phyloP scores from a whole-genome alignment of 2,329 filamentous ascomycete species.

The Fusarium poae region DNA sequence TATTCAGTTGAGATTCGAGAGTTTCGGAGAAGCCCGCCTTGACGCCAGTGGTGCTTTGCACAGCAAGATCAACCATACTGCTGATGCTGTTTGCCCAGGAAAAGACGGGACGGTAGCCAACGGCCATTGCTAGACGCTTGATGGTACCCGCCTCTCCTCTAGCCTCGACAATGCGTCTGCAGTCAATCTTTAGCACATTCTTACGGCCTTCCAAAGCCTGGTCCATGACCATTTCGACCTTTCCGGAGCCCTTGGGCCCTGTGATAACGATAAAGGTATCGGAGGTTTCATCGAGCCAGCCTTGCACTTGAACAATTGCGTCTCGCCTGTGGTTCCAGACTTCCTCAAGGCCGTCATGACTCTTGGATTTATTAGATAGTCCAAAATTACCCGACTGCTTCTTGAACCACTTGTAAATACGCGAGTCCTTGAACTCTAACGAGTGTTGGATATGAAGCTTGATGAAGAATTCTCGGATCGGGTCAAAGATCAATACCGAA shows the following conservation, averaged over 20 bases:
- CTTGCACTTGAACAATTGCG: constrained; percentile 83
- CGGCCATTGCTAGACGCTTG: constrained; percentile 80
- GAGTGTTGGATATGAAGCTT: constrained; percentile 85
- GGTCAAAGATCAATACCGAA: constrained; percentile 92
- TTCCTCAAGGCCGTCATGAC: constrained; percentile 79
- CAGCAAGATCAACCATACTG: constrained; percentile 90
- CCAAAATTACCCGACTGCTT: constrained; percentile 71
- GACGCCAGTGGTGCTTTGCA: constrained; percentile 92
- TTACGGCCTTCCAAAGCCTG: constrained; percentile 82
- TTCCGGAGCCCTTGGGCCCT: constrained; percentile 90
- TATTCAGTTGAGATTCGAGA: constrained; percentile 86
- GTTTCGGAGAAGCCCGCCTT: constrained; percentile 97
- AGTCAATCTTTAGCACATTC: constrained; percentile 88
- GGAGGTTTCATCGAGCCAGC: constrained; percentile 87
- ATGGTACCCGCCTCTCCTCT: constrained; percentile 90
- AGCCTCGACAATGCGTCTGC: constrained; percentile 92
- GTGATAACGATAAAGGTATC: constrained; percentile 96
- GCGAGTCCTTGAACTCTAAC: constrained; percentile 79
- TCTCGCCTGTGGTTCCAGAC: constrained; percentile 90
- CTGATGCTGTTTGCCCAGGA: constrained; percentile 97
- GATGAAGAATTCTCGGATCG: constrained; percentile 93
- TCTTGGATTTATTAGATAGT: constrained; percentile 67
- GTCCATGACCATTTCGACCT: constrained; percentile 87
- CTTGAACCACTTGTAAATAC: constrained; percentile 84
- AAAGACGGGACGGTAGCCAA: constrained; percentile 93